Base-by-base conservation (phyloP, 306 rosid genomes). In the Vigna trinervia region DNA sequence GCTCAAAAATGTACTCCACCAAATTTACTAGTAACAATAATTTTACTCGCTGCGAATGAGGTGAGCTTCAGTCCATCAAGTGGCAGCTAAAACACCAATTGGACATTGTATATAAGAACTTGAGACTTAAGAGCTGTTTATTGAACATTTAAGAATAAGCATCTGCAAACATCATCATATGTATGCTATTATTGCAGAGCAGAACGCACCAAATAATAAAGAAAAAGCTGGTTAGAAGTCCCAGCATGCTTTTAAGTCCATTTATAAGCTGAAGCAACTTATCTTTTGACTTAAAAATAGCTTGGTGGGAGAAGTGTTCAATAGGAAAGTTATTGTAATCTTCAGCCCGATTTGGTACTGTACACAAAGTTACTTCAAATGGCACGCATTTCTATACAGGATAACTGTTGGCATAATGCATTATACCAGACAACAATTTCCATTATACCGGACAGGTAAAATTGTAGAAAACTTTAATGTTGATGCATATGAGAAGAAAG, bases 381-480 rank as follows among this genome's bases (percentile, higher is more conserved):
- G 60, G 2, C 81, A 61, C 28, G 54, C 50, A 46, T 61, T 62
- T 34, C 23, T 56, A 65, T 58, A 58, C n/a, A 75, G 53, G 56
- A 1, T 5, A 78, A 66, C 28, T 41, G 45, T 48, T 63, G 43
- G 6, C 50, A 10, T 9, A 14, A 22, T 56, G 32, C 28, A 19
- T 54, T 20, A 54, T 20, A 8, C 60, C 28, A 19, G 28, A 54
- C 46, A 53, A 10, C 32, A 22, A 23, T 57, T 23, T 15, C 43
- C 69, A 80, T 46, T 12, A 61, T 64, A 60, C 45, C 50, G 71
- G 57, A 66, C 51, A 70, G 43, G 17, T n/a, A 4, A 69, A 71
- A 61, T 20, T 61, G 56, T 54, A 48, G 53, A 70, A 72, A 73
- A 62, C 22, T 54, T 73, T 58, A 34, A 48, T 43, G 41, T 68